These are phyloP conservation scores for Luzula sylvatica DNA, from an alignment of 176 grass and related monocot genomes.

Conservation along the genomic window DNA sequence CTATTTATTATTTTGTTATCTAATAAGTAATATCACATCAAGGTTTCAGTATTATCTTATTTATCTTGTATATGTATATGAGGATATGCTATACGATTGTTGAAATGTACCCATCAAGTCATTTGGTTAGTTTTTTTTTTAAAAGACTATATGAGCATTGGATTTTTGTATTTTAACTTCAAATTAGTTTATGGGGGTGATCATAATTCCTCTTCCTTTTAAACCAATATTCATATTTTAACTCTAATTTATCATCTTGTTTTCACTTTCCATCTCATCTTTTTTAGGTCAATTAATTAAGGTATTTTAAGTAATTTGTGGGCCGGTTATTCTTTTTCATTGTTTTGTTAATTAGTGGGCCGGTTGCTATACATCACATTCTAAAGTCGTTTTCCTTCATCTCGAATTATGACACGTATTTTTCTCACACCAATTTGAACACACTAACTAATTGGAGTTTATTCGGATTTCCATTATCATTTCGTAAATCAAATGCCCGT, in stretches of 20 bases:
- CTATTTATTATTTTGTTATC: too few relatives aligned
- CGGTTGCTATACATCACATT: background rate
- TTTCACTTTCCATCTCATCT: too few relatives aligned
- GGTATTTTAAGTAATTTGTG: too few relatives aligned
- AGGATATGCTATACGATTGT: slow-evolving; percentile 11
- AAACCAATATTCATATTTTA: too few relatives aligned
- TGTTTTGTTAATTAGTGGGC: background rate
- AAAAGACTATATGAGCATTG: too few relatives aligned
- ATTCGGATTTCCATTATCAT: slow-evolving; percentile 1
- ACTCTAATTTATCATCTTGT: too few relatives aligned
- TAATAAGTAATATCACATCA: too few relatives aligned
- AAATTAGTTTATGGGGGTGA: too few relatives aligned
- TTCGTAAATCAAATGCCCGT: background rate
- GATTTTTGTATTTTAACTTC: too few relatives aligned
- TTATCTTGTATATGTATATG: background rate
- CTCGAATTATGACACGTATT: slow-evolving; percentile 3
- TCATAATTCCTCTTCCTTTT: too few relatives aligned
- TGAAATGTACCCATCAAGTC: slow-evolving; percentile 17
- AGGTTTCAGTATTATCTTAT: background rate
- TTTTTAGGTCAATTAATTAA: too few relatives aligned
- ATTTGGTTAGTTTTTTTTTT: background rate
- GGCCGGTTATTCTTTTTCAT: too few relatives aligned
- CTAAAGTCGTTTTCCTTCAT: slow-evolving; percentile 1
- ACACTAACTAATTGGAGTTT: background rate
- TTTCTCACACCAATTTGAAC: background rate